Percentiles rank a stretch among this genome's conserved stretches.
Evolutionary conservation across 768 basidiomycete species (phyloP).

Genomic region (Mrakia hoshinonis): DNA sequence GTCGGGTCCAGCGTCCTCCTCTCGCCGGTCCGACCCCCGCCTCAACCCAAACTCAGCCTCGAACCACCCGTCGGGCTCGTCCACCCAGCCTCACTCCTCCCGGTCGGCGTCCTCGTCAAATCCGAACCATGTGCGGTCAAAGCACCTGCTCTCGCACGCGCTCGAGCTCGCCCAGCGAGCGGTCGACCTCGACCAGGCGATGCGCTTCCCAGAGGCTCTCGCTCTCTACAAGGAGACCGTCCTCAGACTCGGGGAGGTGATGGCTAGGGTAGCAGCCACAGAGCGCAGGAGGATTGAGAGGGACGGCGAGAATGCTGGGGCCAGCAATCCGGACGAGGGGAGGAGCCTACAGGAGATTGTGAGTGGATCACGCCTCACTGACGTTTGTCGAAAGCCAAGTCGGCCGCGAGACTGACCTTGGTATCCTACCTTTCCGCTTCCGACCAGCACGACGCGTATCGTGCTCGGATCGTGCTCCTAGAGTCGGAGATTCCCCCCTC

Average conservation of each 20-base stretch:
- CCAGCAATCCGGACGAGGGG: slow-evolving; percentile 6
- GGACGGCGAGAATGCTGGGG: background rate
- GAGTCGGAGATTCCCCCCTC: background rate
- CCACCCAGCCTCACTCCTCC: background rate
- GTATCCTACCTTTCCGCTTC: background rate
- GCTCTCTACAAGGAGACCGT: slow-evolving; percentile 18
- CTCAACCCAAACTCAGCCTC: background rate
- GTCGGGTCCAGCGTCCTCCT: background rate
- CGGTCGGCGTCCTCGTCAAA: background rate
- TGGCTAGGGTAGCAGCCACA: slow-evolving; percentile 4
- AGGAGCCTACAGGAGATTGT: slow-evolving; percentile 13
- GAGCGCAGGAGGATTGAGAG: background rate
- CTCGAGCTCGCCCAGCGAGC: slow-evolving; percentile 20
- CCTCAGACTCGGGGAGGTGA: slow-evolving; percentile 7
- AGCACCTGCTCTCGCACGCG: slow-evolving; percentile 7
- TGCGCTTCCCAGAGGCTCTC: slow-evolving; percentile 10
- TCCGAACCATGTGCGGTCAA: slow-evolving; percentile 4
- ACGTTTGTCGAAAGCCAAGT: background rate
- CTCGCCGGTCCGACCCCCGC: background rate
- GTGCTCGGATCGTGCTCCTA: slow-evolving; percentile 8
- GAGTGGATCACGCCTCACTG: background rate
- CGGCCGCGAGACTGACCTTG: background rate
- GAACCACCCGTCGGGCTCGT: background rate
- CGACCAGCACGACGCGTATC: slow-evolving; percentile 17
- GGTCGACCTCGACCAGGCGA: slow-evolving; percentile 13